Evolutionary conservation across 495 filamentous ascomycete species (phyloP), one percentile per base, ranked within the genome.

Genomic region (Hypoxylon lenormandii): DNA sequence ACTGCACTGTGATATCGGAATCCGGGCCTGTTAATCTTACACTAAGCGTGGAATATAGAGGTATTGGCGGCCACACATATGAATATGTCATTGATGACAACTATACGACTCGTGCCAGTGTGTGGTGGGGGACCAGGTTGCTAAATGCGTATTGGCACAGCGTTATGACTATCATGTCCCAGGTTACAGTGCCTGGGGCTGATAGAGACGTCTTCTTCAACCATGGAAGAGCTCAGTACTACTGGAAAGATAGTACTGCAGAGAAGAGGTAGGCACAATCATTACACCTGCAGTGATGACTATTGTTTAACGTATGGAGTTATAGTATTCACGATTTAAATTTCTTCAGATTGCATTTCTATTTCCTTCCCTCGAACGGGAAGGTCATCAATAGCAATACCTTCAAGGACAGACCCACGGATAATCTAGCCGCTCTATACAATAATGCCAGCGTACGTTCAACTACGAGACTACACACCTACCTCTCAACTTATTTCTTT

Each of bases 81-180:
- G 36, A 28, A 15, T 57, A 57, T 23, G 18, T 57, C 22, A 42
- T 57, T 37, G 19, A 40, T 10, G 30, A 57, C 22, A 57, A 57
- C 37, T 57, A 38, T 45, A 57, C 30, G 26, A 19, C 28, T 2
- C 53, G 45, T 26, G 53, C 53, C n/a, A 57, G 53, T 28, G 28
- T 42, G 15, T 57, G 53, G 53, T 57, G 53, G 53, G 53, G 53
- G 4, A 57, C 53, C 19, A 43, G 53, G 53, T 13, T 57, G 18
- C 18, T 57, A 16, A 57, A 57, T 28, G 53, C 36, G 15, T 57
- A 57, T 45, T 57, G 53, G 53, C 37, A 42, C 15, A 45, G 53
- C 28, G 37, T 45, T 10, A 38, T 57, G 53, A 57, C 30, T 45
- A 42, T 45, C 19, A 57, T 57, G 53, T 33, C 53, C 15, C 28